Base-by-base conservation (phyloP, 768 basidiomycete genomes). In the Mycena albidolilacea region DNA sequence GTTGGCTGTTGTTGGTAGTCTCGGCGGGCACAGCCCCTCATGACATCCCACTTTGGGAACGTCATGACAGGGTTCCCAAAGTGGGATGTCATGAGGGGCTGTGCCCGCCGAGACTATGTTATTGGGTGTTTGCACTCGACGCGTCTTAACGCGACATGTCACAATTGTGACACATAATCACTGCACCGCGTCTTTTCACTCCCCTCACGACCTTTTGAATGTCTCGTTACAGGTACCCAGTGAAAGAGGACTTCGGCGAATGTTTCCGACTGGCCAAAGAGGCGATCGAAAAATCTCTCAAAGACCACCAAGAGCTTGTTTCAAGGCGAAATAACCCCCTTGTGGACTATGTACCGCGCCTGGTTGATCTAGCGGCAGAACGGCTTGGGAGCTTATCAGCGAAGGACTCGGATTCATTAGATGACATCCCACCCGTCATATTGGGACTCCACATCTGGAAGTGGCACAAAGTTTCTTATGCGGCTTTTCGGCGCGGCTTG, bases 401-500 rank as follows among this genome's bases (percentile, higher is more conserved):
- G 14, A 61, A 63, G 7, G 61, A 46, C 41, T 23, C 59, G n/a
- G 23, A 59, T 30, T 62, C 61, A 5, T 21, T 70, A 7, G 69
- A 70, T 35, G 64, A 30, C 30, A 30, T 30, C 4, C 30, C 30
- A 30, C 30, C 30, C 30, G 30, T 30, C 30, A 30, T 30, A 2
- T 30, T 70, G 37, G 30, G 2, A 9, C 14, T 37, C 19, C 17
- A 48, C 14, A 58, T 70, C 14, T 64, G 62, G 44, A 30, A 55
- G 10, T 70, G 68, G 69, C 54, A 58, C 12, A 57, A 39, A 59
- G 57, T 70, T 59, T 0, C 62, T 0, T 70, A 70, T 35, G 43
- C 63, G 11, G 55, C 52, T 4, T 44, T 70, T 12, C 54, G 54
- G 6, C 63, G 63, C 7, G 62, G 41, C 6, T 9, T 70, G 10